Conservation (phyloP, 345 rosid genomes). For the Arabidopsis thaliana region DNA sequence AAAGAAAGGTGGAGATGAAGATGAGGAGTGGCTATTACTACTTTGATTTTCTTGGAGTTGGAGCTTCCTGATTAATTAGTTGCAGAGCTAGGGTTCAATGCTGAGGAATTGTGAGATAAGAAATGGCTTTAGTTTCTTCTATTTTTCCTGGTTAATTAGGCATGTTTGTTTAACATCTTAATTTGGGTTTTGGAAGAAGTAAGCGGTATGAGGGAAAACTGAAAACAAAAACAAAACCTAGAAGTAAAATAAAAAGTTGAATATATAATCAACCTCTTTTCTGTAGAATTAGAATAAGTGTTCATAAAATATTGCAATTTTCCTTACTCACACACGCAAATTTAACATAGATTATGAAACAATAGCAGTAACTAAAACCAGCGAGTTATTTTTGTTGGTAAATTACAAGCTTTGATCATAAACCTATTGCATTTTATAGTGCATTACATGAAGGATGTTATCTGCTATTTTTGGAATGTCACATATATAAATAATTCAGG, state of each 20-base stretch:
- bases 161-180: constrained; percentile 29
- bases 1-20: constrained; percentile 31
- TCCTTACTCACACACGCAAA: neutral
- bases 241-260: constrained; percentile 9
- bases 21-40: constrained; percentile 37
- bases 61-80: constrained; percentile 31
- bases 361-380: neutral
- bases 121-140: constrained; percentile 15
- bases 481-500: neutral
- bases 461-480: neutral
- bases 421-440: neutral
- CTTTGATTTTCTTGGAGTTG: constrained; percentile 50
- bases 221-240: neutral
- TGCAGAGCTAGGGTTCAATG: constrained; percentile 23
- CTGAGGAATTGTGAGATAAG: constrained; percentile 25
- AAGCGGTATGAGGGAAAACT: neutral
- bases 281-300: neutral
- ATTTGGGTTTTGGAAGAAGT: constrained; percentile 9
- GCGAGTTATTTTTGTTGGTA: neutral
- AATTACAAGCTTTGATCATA: neutral
- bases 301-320: neutral
- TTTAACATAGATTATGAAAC: neutral
- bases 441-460: neutral
- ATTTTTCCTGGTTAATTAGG: constrained; percentile 25
- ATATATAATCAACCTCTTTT: constrained; percentile 2